phyloP scores from a whole-genome alignment of 129 eudicot species.

The Pseudognaphalium luteoalbum region DNA sequence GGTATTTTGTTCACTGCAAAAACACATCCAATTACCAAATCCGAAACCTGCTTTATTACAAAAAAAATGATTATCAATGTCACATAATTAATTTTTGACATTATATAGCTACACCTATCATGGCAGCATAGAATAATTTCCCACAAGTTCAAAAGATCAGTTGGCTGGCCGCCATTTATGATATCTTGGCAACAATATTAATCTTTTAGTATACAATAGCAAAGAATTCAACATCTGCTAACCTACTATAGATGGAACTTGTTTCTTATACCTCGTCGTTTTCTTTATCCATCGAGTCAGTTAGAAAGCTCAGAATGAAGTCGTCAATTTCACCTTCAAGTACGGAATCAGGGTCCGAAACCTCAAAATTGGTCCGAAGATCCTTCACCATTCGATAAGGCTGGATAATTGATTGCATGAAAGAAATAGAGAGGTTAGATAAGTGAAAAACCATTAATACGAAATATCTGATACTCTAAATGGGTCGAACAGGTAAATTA shows the following conservation, averaged over 20 bases:
- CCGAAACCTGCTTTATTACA: not conserved
- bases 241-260: not conserved
- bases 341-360: conserved; percentile 88
- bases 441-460: not conserved
- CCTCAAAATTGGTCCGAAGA: conserved; percentile 78
- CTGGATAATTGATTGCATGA: conserved; percentile 36
- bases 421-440: not conserved
- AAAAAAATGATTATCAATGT: not conserved
- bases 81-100: not conserved
- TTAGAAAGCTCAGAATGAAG: conserved; percentile 77
- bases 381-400: conserved; percentile 96
- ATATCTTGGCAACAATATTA: not conserved
- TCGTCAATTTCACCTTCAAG: conserved; percentile 87
- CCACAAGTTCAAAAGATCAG: conserved; percentile 1
- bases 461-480: too few species aligned
- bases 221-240: not conserved
- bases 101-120: not conserved
- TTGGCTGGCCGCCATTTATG: not conserved
- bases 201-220: conserved; percentile 11
- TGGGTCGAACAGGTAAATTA: too few species aligned
- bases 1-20: not conserved
- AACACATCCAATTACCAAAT: not conserved
- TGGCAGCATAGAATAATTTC: not conserved
- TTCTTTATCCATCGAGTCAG: conserved; percentile 74
- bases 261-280: conserved; percentile 35